These are phyloP conservation scores for Yarrowia yakushimensis DNA, from an alignment of 805 yeast species.

Conservation along the genomic window DNA sequence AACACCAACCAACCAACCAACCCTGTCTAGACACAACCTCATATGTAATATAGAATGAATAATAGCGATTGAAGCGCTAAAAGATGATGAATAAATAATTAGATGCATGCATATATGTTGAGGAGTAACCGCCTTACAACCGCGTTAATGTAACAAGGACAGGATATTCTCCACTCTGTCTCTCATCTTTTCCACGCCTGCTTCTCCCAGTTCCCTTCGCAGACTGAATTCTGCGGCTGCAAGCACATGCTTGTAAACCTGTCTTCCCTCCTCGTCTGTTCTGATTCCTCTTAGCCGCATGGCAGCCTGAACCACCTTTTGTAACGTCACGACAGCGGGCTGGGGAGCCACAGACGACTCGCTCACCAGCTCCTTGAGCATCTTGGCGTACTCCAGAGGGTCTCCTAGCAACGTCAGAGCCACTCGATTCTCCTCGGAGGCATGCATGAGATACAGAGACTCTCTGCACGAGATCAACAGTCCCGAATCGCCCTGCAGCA, in stretches of 20 bases:
- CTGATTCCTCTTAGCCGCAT: slow-evolving; percentile 2
- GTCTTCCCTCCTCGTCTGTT: slow-evolving; percentile 1
- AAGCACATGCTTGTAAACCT: background rate
- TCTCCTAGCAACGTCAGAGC: background rate
- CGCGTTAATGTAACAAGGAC: background rate
- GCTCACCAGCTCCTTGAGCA: slow-evolving; percentile 2
- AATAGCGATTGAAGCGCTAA: background rate
- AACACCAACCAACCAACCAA: background rate
- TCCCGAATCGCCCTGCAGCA: slow-evolving; percentile 5
- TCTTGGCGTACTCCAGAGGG: slow-evolving; percentile 13
- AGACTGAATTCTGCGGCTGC: slow-evolving; percentile 9
- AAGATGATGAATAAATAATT: background rate
- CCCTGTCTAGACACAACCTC: too few relatives aligned
- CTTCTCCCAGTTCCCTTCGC: background rate
- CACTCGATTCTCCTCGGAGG: slow-evolving; percentile 4
- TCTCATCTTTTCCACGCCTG: background rate
- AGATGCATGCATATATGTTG: background rate
- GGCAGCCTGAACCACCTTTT: slow-evolving; percentile 7
- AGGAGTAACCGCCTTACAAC: background rate
- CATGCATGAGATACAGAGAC: background rate
- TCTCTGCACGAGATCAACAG: background rate
- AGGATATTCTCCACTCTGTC: slow-evolving; percentile 11
- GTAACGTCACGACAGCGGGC: background rate
- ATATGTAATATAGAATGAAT: background rate
- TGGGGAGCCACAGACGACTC: background rate